Evolutionary conservation across 2,329 filamentous ascomycete species (phyloP).

Genomic region (Herpomyces periplanetae): DNA sequence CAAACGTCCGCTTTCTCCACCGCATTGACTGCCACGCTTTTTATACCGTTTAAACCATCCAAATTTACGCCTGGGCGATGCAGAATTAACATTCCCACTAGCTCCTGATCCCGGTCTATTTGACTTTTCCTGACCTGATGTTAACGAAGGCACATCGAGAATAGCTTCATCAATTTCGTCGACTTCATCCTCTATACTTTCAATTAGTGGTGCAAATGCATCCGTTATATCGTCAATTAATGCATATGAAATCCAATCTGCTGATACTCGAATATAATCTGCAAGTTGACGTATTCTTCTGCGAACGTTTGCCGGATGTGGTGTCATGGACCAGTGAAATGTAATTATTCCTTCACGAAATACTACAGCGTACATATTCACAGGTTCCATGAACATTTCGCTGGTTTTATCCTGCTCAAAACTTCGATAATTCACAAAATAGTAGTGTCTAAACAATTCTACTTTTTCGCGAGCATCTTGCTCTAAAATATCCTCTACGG

Average conservation of each 20-base stretch:
- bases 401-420: constrained; percentile 79
- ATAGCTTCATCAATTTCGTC: constrained; percentile 88
- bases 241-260: constrained; percentile 93
- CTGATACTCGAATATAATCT: constrained; percentile 64
- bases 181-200: constrained; percentile 73
- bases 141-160: constrained; percentile 29
- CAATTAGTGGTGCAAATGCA: constrained; percentile 65
- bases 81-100: constrained; percentile 1
- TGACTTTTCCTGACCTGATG: constrained; percentile 7
- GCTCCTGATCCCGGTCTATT: constrained; percentile 3
- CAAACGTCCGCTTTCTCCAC: too few relatives aligned
- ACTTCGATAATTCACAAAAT: constrained; percentile 90
- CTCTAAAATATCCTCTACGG: constrained; percentile 81
- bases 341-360: constrained; percentile 81
- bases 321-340: constrained; percentile 87
- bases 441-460: constrained; percentile 83
- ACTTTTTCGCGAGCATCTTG: constrained; percentile 94
- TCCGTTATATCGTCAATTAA: constrained; percentile 96
- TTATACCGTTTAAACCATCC: too few relatives aligned
- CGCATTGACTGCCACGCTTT: too few relatives aligned
- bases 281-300: constrained; percentile 65
- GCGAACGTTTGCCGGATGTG: constrained; percentile 79
- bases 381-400: constrained; percentile 62
- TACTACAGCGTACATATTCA: constrained; percentile 90
- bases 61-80: not conserved